Base-by-base conservation (phyloP, 805 yeast species). In the Komagataella pseudopastoris region DNA sequence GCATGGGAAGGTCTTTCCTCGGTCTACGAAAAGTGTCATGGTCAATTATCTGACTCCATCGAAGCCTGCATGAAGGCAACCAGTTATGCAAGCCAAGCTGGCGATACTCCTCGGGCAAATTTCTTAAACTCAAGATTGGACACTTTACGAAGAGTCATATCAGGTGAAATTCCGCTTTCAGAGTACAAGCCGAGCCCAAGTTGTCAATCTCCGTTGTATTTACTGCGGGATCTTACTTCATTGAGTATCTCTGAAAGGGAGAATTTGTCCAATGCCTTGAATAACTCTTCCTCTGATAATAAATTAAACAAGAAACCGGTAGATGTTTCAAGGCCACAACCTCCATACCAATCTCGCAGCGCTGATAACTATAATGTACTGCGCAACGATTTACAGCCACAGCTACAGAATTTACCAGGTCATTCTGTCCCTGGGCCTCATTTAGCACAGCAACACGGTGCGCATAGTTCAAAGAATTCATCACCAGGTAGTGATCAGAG, bases 1-100 rank as follows among this genome's bases (percentile, higher is more conserved):
- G 83, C 84, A 1, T 80, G 85, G 85, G 83, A 79, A 57, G 85
- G 85, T 1, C 61, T 80, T 46, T 69, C 77, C 44, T 76, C 81
- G 60, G 84, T 80, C 6, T 80, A 80, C 59, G 84, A 79, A 56
- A 66, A 83, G 17, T 79, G 84, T 58, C 83, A 78, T 53, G 80
- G 77, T 56, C 85, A 80, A 58, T 65, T 73, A 20, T 64, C 68
- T 54, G 85, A 80, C 60, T 83, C 84, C 0, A 72, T 80, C 0
- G 83, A 78, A 60, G 83, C 85, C 4, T 76, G 81, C 54, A 52
- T 63, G 8, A 63, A 83, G 47, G 76, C 83, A 1, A 73, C 79
- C 1, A 59, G 66, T 16, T 77, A 80, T 57, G 77, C 71, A 59
- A 68, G 71, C 54, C 64, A 70, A 3, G 71, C 76, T 24, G 76